Base-by-base conservation (phyloP, 2,329 filamentous ascomycete species). In the Ramichloridium luteum region DNA sequence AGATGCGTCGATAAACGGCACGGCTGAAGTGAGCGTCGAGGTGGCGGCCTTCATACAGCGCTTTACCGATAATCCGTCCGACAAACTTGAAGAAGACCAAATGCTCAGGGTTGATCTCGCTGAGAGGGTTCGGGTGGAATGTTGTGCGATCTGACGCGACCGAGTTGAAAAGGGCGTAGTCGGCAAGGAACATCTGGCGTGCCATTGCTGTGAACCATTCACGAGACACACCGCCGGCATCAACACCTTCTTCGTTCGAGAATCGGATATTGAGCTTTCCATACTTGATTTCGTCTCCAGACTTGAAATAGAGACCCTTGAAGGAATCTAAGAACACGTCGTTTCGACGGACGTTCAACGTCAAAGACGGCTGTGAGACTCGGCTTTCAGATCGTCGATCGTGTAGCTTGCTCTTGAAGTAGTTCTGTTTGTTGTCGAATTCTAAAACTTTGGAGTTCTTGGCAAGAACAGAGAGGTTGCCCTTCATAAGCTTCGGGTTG, bases 51-150 rank as follows among this genome's bases (percentile, higher is more conserved):
- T 98, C 92, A 57, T 96, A 98, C 29, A 98, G 69, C 22, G 90
- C 90, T 61, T 98, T 98, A 49, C 90, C 92, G 47, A 98, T 98
- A 59, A 98, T 85, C 30, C 90, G 82, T 25, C 90, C 90, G 50
- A 98, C 94, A 61, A 98, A 98, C 56, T 96, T 96, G 74, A 98
- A 98, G 71, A 94, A 98, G 66, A 84, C 76, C 37, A 96, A 61
- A 64, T 98, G 92, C 59, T 98, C 88, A 18, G 82, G 78, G 54
- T 98, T 98, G 70, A 96, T 78, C 27, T 77, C 77, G 58, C 88
- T 96, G 41, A 92, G 72, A 53, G 84, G 84, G 59, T 94, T 98
- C 11, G 92, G 90, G 57, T 98, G 90, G 77, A 98, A 98, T 0
- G 90, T 98, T 1, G 92, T 98, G 33, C 88, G 80, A 54, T 98